These are phyloP conservation scores for Mentha longifolia DNA, from an alignment of 257 asterid species.

Conservation along the genomic window DNA sequence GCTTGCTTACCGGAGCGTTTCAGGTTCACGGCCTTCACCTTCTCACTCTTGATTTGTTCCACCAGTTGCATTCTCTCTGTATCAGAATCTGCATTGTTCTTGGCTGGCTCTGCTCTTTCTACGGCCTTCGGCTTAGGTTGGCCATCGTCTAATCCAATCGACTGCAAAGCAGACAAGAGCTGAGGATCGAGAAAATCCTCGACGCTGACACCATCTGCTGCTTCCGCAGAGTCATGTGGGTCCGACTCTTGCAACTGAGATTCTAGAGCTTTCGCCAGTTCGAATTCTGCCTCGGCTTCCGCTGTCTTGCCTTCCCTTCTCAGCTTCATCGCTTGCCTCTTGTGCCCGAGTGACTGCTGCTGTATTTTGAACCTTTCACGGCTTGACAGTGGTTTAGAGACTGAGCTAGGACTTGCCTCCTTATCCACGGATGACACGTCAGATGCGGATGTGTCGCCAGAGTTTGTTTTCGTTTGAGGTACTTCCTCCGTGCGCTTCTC, in stretches of 20 bases:
- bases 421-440: constrained; percentile 48
- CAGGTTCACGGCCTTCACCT: constrained; percentile 72
- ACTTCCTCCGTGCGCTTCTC: constrained; percentile 60
- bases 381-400: constrained; percentile 64
- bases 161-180: constrained; percentile 79
- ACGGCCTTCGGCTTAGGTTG: constrained; percentile 33
- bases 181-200: constrained; percentile 95
- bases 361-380: constrained; percentile 82
- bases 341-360: constrained; percentile 81
- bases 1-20: constrained; percentile 89
- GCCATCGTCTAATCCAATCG: constrained; percentile 63
- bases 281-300: constrained; percentile 82
- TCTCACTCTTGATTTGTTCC: constrained; percentile 76
- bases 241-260: constrained; percentile 66
- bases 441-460: constrained; percentile 43
- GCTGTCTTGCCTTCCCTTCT: constrained; percentile 82
- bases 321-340: constrained; percentile 81
- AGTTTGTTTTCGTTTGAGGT: constrained; percentile 40
- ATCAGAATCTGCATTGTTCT: constrained; percentile 29
- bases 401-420: constrained; percentile 60
- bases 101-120: constrained; percentile 42
- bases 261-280: constrained; percentile 80
- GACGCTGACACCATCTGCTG: constrained; percentile 52
- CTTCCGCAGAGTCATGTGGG: constrained; percentile 42
- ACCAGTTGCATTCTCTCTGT: constrained; percentile 61